Evolutionary conservation across 2,329 filamentous ascomycete species (phyloP), one percentile per base, ranked within the genome.

Genomic region (Didymella arachidicola): DNA sequence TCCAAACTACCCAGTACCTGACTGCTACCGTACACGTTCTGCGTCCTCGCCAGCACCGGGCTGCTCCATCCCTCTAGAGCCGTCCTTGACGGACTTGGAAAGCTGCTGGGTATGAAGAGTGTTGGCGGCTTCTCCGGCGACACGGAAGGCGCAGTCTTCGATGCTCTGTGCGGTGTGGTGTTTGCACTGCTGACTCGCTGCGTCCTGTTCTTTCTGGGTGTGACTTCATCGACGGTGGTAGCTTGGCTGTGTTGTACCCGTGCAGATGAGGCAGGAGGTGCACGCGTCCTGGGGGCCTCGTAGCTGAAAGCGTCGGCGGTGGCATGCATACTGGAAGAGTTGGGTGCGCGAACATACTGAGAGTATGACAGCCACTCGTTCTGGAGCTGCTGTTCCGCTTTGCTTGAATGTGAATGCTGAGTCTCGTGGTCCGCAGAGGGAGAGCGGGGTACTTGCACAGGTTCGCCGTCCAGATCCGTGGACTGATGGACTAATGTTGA

Each of bases 101-200:
- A 73, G 57, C 73, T 76, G 6, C 67, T 71, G 2, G 74, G 74
- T 45, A 76, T 76, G 25, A 75, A 63, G 6, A 76, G 53, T 4
- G 72, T 63, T 7, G 72, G 72, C 3, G 72, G 73, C 41, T 65
- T 67, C 6, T 57, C 58, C 8, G 73, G 70, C 2, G 70, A 71
- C 12, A 66, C 46, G 18, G 61, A 51, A 10, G 60, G 58, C 27
- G 66, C 66, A 4, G 67, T 70, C 42, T 58, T 67, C 2, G 62
- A 62, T 3, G 60, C 57, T 18, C 64, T 65, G 5, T 66, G 65
- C 0, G 73, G 72, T 3, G 72, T 73, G 1, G 64, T 68, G 11
- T 62, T 62, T 11, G 65, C 62, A 34, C 65, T 73, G 5, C 27
- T 32, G 0, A 57, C 43, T 0, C 44, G 53, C 26, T 67, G 64